Evolutionary conservation across 306 rosid genomes (phyloP), one percentile per base, ranked within the genome.

Genomic region (Gastrolobium villosum): DNA sequence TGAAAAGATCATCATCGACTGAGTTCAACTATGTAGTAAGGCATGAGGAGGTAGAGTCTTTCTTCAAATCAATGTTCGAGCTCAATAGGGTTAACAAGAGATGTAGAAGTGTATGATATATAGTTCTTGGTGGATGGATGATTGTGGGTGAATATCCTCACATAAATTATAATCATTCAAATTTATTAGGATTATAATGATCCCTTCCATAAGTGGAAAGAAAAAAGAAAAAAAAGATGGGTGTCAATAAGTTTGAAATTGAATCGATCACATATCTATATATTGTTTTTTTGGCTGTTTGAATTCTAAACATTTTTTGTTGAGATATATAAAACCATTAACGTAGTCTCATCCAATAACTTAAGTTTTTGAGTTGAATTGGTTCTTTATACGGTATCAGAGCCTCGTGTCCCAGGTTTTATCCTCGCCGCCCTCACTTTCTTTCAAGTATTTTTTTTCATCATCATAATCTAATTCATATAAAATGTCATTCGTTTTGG

Each of bases 31-130:
- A 85, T 55, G 75, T 64, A 56, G 77, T 83, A 0, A 46, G 78
- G 52, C 71, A 62, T 31, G 80, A 90, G 20, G 93, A 90, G 85
- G 84, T 88, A 70, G 87, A 90, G 10, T 84, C 78, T 46, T 85
- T 88, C 73, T 90, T 90, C 66, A 86, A 65, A 59, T 87, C 92
- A 7, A 61, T 78, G 30, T 74, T 72, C 3, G 49, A 81, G 20
- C 56, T 81, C 65, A n/a, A 75, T 37, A 85, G 81, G 86, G 79
- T 62, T 72, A 68, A 64, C 65, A 89, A 86, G 79, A 81, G 90
- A 77, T 54, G 76, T 49, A 85, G 40, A 80, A 80, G 85, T 64
- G 55, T 88, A 66, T 87, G 81, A 87, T 55, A 2, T n/a, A n/a
- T 69, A 61, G 31, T 62, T 61, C 10, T 52, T 62, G 7, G 36